A percentile compares a stretch with the other conserved stretches of the same genome.
Evolutionary conservation across 2,329 filamentous ascomycete species (phyloP).

Genomic region (Lomentospora prolificans): DNA sequence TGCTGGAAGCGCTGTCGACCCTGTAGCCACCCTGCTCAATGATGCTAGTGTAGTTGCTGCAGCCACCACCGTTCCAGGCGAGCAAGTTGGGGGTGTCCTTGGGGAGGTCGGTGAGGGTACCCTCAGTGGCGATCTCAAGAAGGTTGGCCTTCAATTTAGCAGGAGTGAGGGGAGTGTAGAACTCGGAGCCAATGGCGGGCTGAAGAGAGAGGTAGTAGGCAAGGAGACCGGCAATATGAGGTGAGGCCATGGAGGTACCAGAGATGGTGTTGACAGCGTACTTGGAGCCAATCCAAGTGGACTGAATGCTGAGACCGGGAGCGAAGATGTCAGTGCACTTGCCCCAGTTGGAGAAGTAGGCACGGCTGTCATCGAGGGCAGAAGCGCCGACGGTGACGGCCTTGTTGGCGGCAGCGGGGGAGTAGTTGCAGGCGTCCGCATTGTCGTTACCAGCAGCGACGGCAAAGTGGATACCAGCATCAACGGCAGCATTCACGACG

Average conservation of each 20-base stretch:
- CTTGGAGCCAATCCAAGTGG: slow-evolving; percentile 96
- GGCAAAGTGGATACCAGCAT: slow-evolving; percentile 89
- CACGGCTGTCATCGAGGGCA: slow-evolving; percentile 85
- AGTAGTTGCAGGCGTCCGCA: slow-evolving; percentile 98
- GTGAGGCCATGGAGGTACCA: slow-evolving; percentile 97
- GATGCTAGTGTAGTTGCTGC: slow-evolving; percentile 81
- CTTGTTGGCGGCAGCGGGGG: slow-evolving; percentile 81
- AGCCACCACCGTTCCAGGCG: slow-evolving; percentile 97
- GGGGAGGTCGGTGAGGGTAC: slow-evolving; percentile 72
- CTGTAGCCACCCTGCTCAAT: slow-evolving; percentile 64
- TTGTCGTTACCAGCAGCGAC: slow-evolving; percentile 99
- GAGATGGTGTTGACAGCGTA: slow-evolving; percentile 98
- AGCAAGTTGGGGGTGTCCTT: slow-evolving; percentile 85
- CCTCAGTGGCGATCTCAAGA: slow-evolving; percentile 71
- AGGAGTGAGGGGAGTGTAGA: slow-evolving; percentile 80
- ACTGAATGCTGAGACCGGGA: slow-evolving; percentile 91
- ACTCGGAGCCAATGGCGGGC: slow-evolving; percentile 81
- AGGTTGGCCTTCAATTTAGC: slow-evolving; percentile 88
- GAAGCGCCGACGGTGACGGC: slow-evolving; percentile 95
- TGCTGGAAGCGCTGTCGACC: slow-evolving; percentile 38
- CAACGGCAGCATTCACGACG: slow-evolving; percentile 88
- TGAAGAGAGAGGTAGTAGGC: slow-evolving; percentile 98
- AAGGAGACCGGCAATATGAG: slow-evolving; percentile 89
- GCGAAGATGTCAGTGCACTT: slow-evolving; percentile 99
- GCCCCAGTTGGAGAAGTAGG: slow-evolving; percentile 99